A percentile compares a stretch with the other conserved stretches of the same genome.
phyloP scores from a whole-genome alignment of 164 flowering plant species.

The Piper longum region DNA sequence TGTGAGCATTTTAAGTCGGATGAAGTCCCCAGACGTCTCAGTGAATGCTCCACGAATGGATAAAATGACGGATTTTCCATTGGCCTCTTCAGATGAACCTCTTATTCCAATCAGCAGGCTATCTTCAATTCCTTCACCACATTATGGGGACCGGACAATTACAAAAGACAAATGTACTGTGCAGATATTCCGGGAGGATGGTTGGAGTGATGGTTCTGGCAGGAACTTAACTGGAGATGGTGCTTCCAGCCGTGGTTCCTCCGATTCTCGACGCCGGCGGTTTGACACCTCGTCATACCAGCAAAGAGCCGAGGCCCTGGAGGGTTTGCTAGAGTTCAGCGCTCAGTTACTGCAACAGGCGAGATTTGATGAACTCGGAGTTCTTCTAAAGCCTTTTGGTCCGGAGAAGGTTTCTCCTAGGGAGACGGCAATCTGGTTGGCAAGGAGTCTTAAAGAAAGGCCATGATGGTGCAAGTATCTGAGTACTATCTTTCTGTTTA shows the following conservation, averaged over 20 bases:
- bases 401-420: conserved; percentile 91
- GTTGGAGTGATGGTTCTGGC: conserved; percentile 42
- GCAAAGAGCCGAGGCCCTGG: conserved; percentile 95
- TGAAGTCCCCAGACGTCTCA: conserved; percentile 80
- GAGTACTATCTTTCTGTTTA: background rate
- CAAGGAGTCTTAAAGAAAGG: conserved; percentile 77
- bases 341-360: conserved; percentile 76
- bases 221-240: conserved; percentile 38
- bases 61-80: conserved; percentile 75
- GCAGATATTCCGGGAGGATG: conserved; percentile 28
- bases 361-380: conserved; percentile 78
- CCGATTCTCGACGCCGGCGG: conserved; percentile 32
- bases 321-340: conserved; percentile 93
- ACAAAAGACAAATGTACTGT: conserved; percentile 72
- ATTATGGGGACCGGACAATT: conserved; percentile 36
- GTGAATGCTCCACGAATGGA: conserved; percentile 84
- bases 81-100: conserved; percentile 54
- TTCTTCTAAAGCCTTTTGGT: conserved; percentile 87
- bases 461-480: background rate
- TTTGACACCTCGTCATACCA: conserved; percentile 81
- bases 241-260: conserved; percentile 41
- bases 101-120: conserved; percentile 26
- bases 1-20: conserved; percentile 25
- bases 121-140: conserved; percentile 28
- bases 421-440: conserved; percentile 96